Evolutionary conservation across 257 asterid species (phyloP).

Genomic region (Solanum rostratum): DNA sequence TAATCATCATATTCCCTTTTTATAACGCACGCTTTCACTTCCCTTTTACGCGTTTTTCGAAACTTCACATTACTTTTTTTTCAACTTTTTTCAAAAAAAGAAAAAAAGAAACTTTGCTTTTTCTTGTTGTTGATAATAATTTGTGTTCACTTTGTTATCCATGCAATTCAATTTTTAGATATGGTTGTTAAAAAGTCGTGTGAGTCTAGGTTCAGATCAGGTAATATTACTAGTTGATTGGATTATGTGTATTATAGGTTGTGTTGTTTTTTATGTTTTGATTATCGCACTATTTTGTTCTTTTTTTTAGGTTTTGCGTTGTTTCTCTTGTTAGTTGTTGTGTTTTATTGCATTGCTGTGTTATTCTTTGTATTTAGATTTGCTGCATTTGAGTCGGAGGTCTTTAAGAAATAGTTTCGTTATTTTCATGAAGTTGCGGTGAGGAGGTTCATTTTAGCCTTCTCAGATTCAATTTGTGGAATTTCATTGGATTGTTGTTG

Average conservation of each 20-base stretch:
- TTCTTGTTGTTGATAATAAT: not conserved
- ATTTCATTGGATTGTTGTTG: not conserved
- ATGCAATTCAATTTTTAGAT: not conserved
- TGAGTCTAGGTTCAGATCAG: not conserved
- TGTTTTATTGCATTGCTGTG: not conserved
- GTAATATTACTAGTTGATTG: not conserved
- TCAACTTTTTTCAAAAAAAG: not conserved
- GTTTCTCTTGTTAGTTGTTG: too few relatives aligned
- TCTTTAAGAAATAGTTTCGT: too few relatives aligned
- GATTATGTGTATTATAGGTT: fast-evolving
- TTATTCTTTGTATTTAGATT: not conserved
- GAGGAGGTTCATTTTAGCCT: not conserved
- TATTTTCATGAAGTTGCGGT: not conserved
- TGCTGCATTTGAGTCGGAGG: too few relatives aligned
- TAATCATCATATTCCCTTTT: conserved; percentile 60
- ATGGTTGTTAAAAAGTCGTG: not conserved
- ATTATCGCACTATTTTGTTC: too few relatives aligned
- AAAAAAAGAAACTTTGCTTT: not conserved
- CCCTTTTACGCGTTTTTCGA: conserved; percentile 73
- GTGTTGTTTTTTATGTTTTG: not conserved
- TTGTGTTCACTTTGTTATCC: not conserved
- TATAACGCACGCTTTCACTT: conserved; percentile 85
- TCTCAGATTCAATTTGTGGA: fast-evolving
- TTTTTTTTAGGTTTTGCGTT: not conserved
- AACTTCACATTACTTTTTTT: not conserved